Evolutionary conservation across 2,329 filamentous ascomycete genomes (phyloP).

Genomic region (Colletotrichum sp.): DNA sequence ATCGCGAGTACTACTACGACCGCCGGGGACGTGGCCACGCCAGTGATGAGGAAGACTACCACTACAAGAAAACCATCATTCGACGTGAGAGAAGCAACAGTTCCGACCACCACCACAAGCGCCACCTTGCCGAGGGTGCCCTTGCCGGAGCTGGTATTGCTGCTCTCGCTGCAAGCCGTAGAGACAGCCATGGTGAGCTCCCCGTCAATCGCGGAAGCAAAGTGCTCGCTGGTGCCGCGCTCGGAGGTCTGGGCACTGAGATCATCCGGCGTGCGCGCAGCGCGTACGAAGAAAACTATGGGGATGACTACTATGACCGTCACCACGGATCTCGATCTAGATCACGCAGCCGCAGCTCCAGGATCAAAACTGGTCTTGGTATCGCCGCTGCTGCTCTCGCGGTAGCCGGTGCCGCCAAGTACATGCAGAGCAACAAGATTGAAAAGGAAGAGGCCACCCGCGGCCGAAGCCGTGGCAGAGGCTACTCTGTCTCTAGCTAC

Average conservation of each 20-base stretch:
- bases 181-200: constrained; percentile 54
- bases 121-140: constrained; percentile 68
- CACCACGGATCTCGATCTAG: constrained; percentile 45
- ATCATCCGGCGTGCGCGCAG: constrained; percentile 64
- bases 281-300: constrained; percentile 51
- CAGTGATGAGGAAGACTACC: constrained; percentile 47
- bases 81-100: constrained; percentile 57
- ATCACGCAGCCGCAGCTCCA: constrained; percentile 34
- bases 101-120: constrained; percentile 55
- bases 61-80: constrained; percentile 49
- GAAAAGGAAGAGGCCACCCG: constrained; percentile 64
- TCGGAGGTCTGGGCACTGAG: constrained; percentile 68
- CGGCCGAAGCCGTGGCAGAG: constrained; percentile 58
- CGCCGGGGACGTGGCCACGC: constrained; percentile 39
- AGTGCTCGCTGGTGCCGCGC: constrained; percentile 64
- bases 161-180: constrained; percentile 62
- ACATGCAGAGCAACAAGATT: constrained; percentile 63
- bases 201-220: constrained; percentile 60
- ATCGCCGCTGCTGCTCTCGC: constrained; percentile 68
- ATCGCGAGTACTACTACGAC: constrained; percentile 33
- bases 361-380: constrained; percentile 66
- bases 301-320: constrained; percentile 35
- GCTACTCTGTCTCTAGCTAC: constrained; percentile 34
- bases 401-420: constrained; percentile 69
- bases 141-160: constrained; percentile 67